Evolutionary conservation across 2,329 filamentous ascomycete species (phyloP), one percentile per base, ranked within the genome.

Genomic region (Sporothrix sp.): DNA sequence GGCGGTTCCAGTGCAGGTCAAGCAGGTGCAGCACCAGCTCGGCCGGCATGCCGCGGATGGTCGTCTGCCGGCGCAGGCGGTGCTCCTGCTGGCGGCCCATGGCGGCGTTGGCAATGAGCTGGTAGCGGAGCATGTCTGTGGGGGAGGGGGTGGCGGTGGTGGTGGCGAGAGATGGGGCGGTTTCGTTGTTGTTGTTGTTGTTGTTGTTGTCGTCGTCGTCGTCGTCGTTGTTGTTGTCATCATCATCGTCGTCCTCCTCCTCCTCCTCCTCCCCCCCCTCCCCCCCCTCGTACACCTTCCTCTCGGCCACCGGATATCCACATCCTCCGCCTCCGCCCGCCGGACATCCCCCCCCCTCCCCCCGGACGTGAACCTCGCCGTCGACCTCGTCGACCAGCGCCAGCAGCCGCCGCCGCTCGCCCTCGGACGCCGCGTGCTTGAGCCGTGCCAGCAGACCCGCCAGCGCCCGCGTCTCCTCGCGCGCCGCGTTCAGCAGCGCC

Each of bases 1-100:
- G 67, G 7, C 66, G 59, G 51, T 59, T 65, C 66, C 66, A 68
- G 56, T 69, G 66, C 7, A 68, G 52, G 42, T 67, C 60, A 14
- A 70, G 57, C 9, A 69, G 58, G 53, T 68, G 66, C 32, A 63
- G 55, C 7, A 63, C 66, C 3, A 68, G 48, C 6, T 66, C 61
- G 14, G 57, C 54, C 2, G 56, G 55, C 2, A 62, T 54, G 3
- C 59, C 61, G 33, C 59, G 53, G 28, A 52, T 52, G 14, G 40
- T 50, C 7, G 39, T 21, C 39, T 36, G 35, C 18, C 36, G 23
- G 3, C 47, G 46, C 13, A 52, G 46, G 4, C 46, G 51, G 23
- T 50, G 40, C 40, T 52, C 51, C 13, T 52, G 51, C 40, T 52
- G 51, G 9, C 51, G 39, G 16, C 51, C 46, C 46, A 52, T 52